Base-by-base conservation (phyloP, 306 rosid genomes). In the Alnus glutinosa region DNA sequence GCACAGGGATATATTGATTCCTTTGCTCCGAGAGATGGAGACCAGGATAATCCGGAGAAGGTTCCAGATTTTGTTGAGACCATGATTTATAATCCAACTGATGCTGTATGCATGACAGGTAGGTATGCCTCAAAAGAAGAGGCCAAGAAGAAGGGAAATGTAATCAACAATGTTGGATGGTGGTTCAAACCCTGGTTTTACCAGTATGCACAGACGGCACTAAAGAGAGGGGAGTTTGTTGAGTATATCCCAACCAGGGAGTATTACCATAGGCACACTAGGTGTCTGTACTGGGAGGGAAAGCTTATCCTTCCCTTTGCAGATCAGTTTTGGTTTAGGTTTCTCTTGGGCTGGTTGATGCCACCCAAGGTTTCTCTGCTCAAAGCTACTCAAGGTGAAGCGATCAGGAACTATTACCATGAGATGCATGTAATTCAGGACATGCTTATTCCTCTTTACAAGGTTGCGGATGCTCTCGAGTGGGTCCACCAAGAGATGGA, bases 341-440 rank as follows among this genome's bases (percentile, higher is more conserved):
- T 77, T 82, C 88, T 95, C 58, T 34, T 92, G 55, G 98, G 98
- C 63, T 95, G 98, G 98, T 64, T 92, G 91, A 95, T 95, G 98
- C 98, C 98, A 16, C 98, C 98, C 44, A 95, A 92, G 90, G 93
- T 95, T 80, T 90, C 98, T 80, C 86, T 95, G 62, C 97, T 95
- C 73, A 95, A 95, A 88, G 98, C 98, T 69, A 95, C 98, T 77
- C 98, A 95, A 84, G 98, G 98, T 66, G 98, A 95, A 77, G 96
- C 98, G 39, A 88, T 95, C 72, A 88, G 98, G 85, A 95, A 95
- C 89, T 95, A 95, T 62, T 95, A 95, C 88, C 98, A 95, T 42
- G 98, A 95, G 64, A 91, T 86, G 91, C 98, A 95, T 79, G 97
- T 95, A 48, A 93, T 95, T 84, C 98, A 95, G 82, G 98, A 95